phyloP scores from a whole-genome alignment of 768 basidiomycete species.

The Grammothele lineata region DNA sequence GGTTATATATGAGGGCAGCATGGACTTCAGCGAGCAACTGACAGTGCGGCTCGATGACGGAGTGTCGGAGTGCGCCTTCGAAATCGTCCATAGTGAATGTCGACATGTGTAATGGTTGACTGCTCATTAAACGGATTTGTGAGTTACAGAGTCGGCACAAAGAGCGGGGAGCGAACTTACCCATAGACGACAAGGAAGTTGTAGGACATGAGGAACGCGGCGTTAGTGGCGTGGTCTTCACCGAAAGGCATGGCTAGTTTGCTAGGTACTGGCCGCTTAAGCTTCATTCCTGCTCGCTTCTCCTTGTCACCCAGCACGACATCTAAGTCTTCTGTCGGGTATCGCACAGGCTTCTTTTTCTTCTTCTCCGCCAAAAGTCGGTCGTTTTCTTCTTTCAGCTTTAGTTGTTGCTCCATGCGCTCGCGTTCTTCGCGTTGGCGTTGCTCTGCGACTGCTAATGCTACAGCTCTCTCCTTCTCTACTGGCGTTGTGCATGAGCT shows the following conservation, averaged over 20 bases:
- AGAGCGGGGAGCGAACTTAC: constrained; percentile 41
- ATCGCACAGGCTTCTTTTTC: constrained; percentile 87
- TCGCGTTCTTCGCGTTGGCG: constrained; percentile 67
- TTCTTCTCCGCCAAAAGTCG: constrained; percentile 72
- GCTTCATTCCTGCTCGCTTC: constrained; percentile 70
- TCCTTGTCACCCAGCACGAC: constrained; percentile 77
- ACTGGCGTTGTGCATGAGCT: too few relatives aligned
- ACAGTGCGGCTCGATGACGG: constrained; percentile 63
- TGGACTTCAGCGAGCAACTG: constrained; percentile 84
- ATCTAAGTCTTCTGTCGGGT: constrained; percentile 91
- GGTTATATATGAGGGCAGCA: constrained; percentile 81
- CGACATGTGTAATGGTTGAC: constrained; percentile 84
- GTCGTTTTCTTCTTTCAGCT: constrained; percentile 68
- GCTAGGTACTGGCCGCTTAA: constrained; percentile 64
- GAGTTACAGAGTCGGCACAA: too few relatives aligned
- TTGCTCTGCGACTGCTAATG: constrained; percentile 45
- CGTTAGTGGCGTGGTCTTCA: constrained; percentile 60
- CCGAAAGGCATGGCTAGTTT: constrained; percentile 65
- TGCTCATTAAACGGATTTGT: too few relatives aligned
- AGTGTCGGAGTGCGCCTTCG: constrained; percentile 82
- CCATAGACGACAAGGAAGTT: constrained; percentile 93
- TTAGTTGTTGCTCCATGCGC: constrained; percentile 60
- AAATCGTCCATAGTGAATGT: constrained; percentile 91
- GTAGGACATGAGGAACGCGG: constrained; percentile 88
- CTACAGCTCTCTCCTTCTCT: constrained; percentile 24